Conservation (phyloP, 2,329 filamentous ascomycete species). For the Chaetomiaceae sp. region DNA sequence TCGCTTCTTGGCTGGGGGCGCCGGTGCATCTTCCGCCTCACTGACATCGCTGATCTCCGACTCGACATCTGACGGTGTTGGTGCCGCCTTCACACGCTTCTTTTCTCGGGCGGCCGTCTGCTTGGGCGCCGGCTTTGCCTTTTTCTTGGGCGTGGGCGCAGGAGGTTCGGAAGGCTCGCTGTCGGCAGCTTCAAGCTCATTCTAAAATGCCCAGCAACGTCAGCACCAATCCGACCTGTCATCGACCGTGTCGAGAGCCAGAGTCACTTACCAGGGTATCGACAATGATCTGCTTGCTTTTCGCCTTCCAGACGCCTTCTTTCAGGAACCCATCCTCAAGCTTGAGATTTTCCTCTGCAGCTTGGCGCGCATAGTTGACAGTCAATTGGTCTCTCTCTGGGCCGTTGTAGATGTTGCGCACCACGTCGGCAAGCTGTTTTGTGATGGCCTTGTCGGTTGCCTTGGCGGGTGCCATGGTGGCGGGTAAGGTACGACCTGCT, state of each 20-base stretch:
- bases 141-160: slow-evolving; percentile 3
- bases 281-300: slow-evolving; percentile 55
- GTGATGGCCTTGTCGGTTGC: slow-evolving; percentile 32
- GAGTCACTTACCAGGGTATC: slow-evolving; percentile 44
- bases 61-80: slow-evolving; percentile 9
- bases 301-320: slow-evolving; percentile 49
- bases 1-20: slow-evolving; percentile 30
- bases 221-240: not conserved
- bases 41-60: slow-evolving; percentile 16
- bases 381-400: slow-evolving; percentile 44
- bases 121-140: slow-evolving; percentile 21
- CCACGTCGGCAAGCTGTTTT: slow-evolving; percentile 42
- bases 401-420: slow-evolving; percentile 41
- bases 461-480: slow-evolving; percentile 12
- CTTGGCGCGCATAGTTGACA: slow-evolving; percentile 53
- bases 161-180: slow-evolving; percentile 14
- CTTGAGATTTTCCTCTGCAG: slow-evolving; percentile 43
- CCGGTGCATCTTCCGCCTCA: slow-evolving; percentile 21
- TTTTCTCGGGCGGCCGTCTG: slow-evolving; percentile 28
- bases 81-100: slow-evolving; percentile 23
- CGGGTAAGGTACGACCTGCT: no score
- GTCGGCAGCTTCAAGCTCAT: slow-evolving; percentile 19
- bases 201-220: slow-evolving; percentile 2
- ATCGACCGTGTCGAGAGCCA: not conserved
- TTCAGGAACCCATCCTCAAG: slow-evolving; percentile 50